Evolutionary conservation across 306 rosid species (phyloP), one percentile per base, ranked within the genome.

Genomic region (Castanospermum australe): DNA sequence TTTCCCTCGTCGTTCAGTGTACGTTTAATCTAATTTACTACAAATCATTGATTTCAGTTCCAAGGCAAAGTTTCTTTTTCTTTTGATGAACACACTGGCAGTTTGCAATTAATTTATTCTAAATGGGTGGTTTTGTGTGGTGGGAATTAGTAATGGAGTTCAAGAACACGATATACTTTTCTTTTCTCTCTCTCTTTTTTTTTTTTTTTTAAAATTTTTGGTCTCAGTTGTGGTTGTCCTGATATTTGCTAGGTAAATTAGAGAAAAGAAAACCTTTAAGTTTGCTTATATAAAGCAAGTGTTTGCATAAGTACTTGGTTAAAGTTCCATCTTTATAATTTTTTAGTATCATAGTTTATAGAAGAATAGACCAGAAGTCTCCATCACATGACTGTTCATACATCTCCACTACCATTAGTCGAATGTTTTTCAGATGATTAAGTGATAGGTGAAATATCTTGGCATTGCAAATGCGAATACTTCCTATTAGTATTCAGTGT

Each of bases 1-100:
- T 71, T 95, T 95, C 84, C 84, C 90, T 21, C 85, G 76, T 18
- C 84, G 86, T 36, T 86, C 88, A 68, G 87, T 93, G 99, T 95
- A 93, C 5, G 98, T 50, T 56, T 79, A 79, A 68, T 81, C 35
- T 73, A 68, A 76, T 56, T 66, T 71, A 78, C 71, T 61, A 63
- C 35, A 66, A 47, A 55, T 39, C 45, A 30, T 59, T 79, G 14
- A 38, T 32, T 42, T 38, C 54, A 15, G 75, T 39, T 81, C 56
- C 51, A 33, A 59, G 59, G 14, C 73, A 51, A 61, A 48, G 28
- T 47, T 14, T 0, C n/a, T 24, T 57, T 41, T 17, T 82, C 57
- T 73, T 68, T 71, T 57, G 5, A 65, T 61, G 6, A 63, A 14
- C 48, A 65, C 77, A 33, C 70, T 42, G 60, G 47, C n/a, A 33